A percentile compares a stretch with the other conserved stretches of the same genome.
phyloP scores from a whole-genome alignment of 768 basidiomycete species.

The Lactarius sanguifluus region DNA sequence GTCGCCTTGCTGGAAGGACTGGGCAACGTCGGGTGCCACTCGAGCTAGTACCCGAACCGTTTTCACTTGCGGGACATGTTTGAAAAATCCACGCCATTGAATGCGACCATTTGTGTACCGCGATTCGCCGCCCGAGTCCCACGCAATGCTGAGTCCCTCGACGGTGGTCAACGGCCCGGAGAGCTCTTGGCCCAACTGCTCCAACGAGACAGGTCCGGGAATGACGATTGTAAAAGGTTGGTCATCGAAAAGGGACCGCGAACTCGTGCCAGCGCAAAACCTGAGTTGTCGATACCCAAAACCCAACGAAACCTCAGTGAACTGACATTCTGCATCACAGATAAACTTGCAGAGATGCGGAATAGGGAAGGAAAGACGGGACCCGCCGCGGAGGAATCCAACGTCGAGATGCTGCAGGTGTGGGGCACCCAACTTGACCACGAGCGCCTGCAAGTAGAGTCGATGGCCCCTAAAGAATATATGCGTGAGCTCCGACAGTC shows the following conservation, averaged over 20 bases:
- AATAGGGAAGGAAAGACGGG: neutral
- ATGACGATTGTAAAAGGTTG: neutral
- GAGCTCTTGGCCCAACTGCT: neutral
- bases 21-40: neutral
- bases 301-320: neutral
- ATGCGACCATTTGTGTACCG: neutral
- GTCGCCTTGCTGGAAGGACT: neutral
- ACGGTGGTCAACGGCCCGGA: neutral
- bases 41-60: neutral
- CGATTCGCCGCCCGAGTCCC: neutral
- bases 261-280: neutral
- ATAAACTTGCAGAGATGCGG: conserved; percentile 1
- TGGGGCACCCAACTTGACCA: conserved; percentile 7
- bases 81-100: neutral
- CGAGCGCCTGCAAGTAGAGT: neutral
- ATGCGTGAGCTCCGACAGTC: neutral
- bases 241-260: neutral
- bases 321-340: neutral
- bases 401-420: neutral
- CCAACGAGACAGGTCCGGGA: neutral
- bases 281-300: neutral
- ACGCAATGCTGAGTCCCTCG: neutral
- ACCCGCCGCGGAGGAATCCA: neutral
- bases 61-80: neutral
- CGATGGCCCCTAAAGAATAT: neutral